phyloP scores from a whole-genome alignment of 2,329 filamentous ascomycete species.

The Sclerotinia spermophila region DNA sequence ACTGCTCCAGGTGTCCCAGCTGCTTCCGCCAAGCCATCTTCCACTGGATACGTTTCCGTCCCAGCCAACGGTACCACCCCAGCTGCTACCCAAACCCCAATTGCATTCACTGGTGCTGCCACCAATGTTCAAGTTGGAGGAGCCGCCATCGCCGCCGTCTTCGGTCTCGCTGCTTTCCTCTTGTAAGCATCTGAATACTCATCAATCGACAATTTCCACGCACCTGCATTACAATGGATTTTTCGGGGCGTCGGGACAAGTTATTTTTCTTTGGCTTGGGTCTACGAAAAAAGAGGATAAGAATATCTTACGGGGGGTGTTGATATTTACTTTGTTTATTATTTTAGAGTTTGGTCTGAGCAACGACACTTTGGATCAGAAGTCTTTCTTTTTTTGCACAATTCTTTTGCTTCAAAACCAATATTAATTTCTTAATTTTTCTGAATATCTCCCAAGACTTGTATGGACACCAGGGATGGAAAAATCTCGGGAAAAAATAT shows the following conservation, averaged over 20 bases:
- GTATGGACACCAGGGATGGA: constrained; percentile 11
- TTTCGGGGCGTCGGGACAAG: constrained; percentile 22
- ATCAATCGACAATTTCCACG: constrained; percentile 24
- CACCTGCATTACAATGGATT: constrained; percentile 25
- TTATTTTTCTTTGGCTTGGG: constrained; percentile 28
- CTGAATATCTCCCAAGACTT: neutral
- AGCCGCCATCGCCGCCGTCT: constrained; percentile 24
- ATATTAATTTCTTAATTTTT: constrained; percentile 13
- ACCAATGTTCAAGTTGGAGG: constrained; percentile 17
- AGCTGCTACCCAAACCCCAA: constrained; percentile 21
- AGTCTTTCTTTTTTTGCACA: constrained; percentile 1
- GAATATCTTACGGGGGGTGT: constrained; percentile 21
- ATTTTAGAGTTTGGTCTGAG: constrained; percentile 13
- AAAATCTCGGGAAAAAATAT: neutral
- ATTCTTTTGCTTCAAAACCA: constrained; percentile 1
- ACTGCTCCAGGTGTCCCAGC: neutral
- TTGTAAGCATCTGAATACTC: constrained; percentile 33
- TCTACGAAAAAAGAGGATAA: constrained; percentile 32
- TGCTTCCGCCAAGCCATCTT: constrained; percentile 17
- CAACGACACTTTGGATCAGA: constrained; percentile 12
- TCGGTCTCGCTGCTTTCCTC: constrained; percentile 31
- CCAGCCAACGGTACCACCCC: constrained; percentile 14
- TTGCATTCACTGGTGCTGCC: constrained; percentile 15
- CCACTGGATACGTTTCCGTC: constrained; percentile 11
- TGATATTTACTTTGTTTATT: constrained; percentile 21